phyloP scores from a whole-genome alignment of 352 stramenopile genomes.

The Pythium grandisporangium region DNA sequence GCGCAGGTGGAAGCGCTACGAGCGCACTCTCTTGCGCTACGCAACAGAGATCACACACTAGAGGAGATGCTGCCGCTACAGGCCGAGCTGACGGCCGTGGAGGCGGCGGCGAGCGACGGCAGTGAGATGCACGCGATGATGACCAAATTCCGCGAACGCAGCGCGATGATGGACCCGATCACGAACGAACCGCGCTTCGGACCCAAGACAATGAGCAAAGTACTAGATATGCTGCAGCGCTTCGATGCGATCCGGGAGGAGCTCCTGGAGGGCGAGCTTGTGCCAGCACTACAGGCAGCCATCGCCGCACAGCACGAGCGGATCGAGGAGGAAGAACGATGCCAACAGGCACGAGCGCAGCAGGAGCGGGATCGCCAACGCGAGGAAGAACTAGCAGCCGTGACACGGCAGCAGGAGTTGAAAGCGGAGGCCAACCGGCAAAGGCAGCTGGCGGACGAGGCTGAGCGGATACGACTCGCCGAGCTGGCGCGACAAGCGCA shows the following conservation, averaged over 20 bases:
- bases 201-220: constrained; percentile 63
- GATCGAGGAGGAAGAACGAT: constrained; percentile 6
- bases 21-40: neutral
- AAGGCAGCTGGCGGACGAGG: constrained; percentile 14
- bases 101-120: constrained; percentile 16
- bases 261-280: constrained; percentile 10
- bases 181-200: constrained; percentile 67
- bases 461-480: constrained; percentile 20
- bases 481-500: constrained; percentile 43
- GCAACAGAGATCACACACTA: neutral
- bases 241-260: constrained; percentile 33
- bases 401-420: neutral
- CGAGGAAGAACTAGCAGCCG: constrained; percentile 4
- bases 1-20: constrained; percentile 21
- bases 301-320: constrained; percentile 4
- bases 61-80: constrained; percentile 3
- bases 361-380: constrained; percentile 6
- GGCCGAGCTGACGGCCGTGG: neutral
- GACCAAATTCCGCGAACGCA: constrained; percentile 41
- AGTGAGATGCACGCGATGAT: constrained; percentile 27
- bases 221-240: constrained; percentile 35
- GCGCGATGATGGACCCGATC: constrained; percentile 52
- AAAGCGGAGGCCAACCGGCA: constrained; percentile 8
- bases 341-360: constrained; percentile 2
- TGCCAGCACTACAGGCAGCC: neutral